Percentiles rank a stretch among this genome's conserved stretches.
phyloP scores from a whole-genome alignment of 2,329 filamentous ascomycete genomes.

The Boeremia exigua region DNA sequence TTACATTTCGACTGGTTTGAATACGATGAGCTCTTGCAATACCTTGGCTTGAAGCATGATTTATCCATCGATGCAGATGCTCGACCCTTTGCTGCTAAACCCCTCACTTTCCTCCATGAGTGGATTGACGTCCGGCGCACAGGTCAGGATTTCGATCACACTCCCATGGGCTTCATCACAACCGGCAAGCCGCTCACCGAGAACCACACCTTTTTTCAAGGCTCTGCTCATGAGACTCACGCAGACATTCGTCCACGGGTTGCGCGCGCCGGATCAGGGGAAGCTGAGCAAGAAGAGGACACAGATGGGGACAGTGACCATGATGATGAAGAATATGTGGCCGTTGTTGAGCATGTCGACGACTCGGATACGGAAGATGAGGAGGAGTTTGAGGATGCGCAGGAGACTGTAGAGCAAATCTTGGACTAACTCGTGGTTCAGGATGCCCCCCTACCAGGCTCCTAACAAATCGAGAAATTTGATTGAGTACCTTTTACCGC shows the following conservation, averaged over 20 bases:
- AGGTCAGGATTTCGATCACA: constrained; percentile 64
- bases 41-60: constrained; percentile 15
- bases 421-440: not conserved
- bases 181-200: constrained; percentile 57
- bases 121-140: constrained; percentile 63
- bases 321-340: constrained; percentile 23
- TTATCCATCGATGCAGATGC: not conserved
- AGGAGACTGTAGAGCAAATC: not conserved
- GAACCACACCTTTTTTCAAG: constrained; percentile 61
- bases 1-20: constrained; percentile 65
- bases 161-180: constrained; percentile 64
- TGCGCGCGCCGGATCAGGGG: constrained; percentile 15
- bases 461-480: not conserved
- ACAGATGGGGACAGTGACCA: constrained; percentile 18
- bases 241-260: constrained; percentile 17
- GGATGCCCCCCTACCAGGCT: not conserved
- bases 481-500: not conserved
- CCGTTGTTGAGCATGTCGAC: constrained; percentile 19
- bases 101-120: constrained; percentile 55
- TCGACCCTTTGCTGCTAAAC: constrained; percentile 31
- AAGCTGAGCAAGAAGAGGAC: constrained; percentile 8
- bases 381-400: constrained; percentile 13
- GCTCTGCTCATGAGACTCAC: constrained; percentile 1
- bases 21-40: constrained; percentile 33
- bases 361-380: constrained; percentile 24